Evolutionary conservation across 805 yeast genomes (phyloP).

Genomic region (Candida piceae): DNA sequence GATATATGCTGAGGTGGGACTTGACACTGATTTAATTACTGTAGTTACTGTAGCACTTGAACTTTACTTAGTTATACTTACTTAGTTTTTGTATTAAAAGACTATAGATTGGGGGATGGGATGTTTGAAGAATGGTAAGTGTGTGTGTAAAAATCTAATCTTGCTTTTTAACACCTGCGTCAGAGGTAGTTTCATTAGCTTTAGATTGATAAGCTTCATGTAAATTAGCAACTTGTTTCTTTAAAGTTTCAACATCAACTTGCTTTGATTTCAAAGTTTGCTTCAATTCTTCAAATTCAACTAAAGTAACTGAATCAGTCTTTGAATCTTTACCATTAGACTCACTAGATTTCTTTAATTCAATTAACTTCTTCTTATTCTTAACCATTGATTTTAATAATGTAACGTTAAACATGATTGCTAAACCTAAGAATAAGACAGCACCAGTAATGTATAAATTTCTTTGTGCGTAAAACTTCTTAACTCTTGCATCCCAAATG

Average conservation of each 20-base stretch:
- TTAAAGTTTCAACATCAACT: conserved; percentile 29
- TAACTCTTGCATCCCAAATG: conserved; percentile 34
- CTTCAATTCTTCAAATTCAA: conserved; percentile 17
- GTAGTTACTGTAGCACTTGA: too few relatives aligned
- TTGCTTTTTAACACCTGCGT: neutral
- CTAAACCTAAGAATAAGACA: conserved; percentile 41
- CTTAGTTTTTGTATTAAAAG: too few relatives aligned
- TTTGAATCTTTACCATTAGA: conserved; percentile 41
- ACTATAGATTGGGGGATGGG: too few relatives aligned
- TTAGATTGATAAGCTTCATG: conserved; percentile 38
- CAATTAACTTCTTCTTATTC: conserved; percentile 24
- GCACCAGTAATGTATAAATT: conserved; percentile 54
- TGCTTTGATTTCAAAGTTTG: conserved; percentile 15
- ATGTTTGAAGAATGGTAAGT: too few relatives aligned
- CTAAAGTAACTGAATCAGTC: conserved; percentile 32
- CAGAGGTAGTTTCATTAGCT: conserved; percentile 22
- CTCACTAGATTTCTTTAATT: conserved; percentile 3
- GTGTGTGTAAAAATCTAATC: conserved; percentile 1
- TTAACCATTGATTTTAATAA: conserved; percentile 41
- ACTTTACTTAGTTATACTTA: too few relatives aligned
- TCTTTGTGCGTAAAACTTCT: conserved; percentile 52
- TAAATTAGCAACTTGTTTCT: conserved; percentile 39
- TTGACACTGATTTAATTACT: too few relatives aligned
- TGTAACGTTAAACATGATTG: conserved; percentile 39
- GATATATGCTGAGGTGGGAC: too few relatives aligned